These are phyloP conservation scores for Aspergillus viridinutans DNA, from an alignment of 2,329 filamentous ascomycete genomes.

Conservation along the genomic window DNA sequence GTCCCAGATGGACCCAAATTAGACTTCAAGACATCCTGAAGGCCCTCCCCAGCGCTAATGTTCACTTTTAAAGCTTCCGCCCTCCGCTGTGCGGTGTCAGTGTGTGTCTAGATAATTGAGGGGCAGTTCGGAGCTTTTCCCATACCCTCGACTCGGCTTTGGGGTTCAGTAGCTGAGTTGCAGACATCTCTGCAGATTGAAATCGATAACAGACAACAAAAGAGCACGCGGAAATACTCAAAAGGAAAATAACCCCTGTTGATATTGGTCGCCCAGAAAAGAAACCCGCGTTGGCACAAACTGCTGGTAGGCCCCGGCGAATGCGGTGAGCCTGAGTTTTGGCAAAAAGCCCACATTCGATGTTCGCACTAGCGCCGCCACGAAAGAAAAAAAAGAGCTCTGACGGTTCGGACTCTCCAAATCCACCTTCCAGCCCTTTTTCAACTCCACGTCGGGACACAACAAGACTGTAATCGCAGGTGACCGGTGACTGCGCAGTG, in stretches of 20 bases:
- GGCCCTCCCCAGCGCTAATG: constrained; percentile 91
- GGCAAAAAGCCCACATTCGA: constrained; percentile 41
- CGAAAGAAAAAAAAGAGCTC: constrained; percentile 39
- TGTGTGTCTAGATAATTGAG: constrained; percentile 30
- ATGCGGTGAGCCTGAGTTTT: constrained; percentile 36
- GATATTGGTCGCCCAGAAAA: constrained; percentile 17
- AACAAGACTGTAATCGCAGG: constrained; percentile 25
- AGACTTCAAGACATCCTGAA: constrained; percentile 90
- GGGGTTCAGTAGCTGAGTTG: constrained; percentile 94
- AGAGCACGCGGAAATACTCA: constrained; percentile 19
- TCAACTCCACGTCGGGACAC: constrained; percentile 28
- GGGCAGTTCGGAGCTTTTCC: constrained; percentile 29
- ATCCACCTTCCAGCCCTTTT: constrained; percentile 24
- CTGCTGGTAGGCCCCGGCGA: constrained; percentile 25
- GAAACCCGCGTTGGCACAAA: constrained; percentile 23
- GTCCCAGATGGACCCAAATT: constrained; percentile 92
- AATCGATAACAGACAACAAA: constrained; percentile 22
- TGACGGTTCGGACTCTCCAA: constrained; percentile 30
- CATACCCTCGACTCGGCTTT: constrained; percentile 96
- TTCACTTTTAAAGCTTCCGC: constrained; percentile 96
- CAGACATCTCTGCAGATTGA: constrained; percentile 66
- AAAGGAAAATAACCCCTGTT: constrained; percentile 19
- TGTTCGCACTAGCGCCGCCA: constrained; percentile 39
- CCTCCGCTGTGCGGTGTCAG: constrained; percentile 66
- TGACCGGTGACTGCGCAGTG: constrained; percentile 20